Evolutionary conservation across 2,329 filamentous ascomycete genomes (phyloP).

Genomic region (Neonectria neomacrospora): DNA sequence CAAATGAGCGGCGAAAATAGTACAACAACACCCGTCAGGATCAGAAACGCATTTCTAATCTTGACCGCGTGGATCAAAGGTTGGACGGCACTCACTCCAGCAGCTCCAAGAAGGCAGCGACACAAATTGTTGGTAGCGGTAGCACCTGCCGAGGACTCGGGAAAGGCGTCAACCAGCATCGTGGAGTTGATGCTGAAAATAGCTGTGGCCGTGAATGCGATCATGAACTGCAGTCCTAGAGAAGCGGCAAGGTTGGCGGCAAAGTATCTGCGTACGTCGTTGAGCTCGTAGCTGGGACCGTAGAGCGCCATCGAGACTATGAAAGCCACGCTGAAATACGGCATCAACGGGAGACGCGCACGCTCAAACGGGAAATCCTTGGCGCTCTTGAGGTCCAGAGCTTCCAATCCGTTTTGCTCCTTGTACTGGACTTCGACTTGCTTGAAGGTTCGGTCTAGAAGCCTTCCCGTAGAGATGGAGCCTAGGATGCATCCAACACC

Average conservation of each 20-base stretch:
- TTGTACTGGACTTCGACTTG: constrained; percentile 43
- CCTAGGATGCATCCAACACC: constrained; percentile 46
- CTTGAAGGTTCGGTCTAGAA: constrained; percentile 54
- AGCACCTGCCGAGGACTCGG: constrained; percentile 44
- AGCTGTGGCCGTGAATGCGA: constrained; percentile 51
- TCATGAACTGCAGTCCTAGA: constrained; percentile 47
- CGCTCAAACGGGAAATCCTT: constrained; percentile 57
- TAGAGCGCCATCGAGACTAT: constrained; percentile 51
- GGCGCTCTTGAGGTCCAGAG: constrained; percentile 37
- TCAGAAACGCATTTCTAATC: constrained; percentile 13
- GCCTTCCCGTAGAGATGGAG: constrained; percentile 53
- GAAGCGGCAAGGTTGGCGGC: constrained; percentile 40
- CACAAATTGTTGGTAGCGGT: constrained; percentile 51
- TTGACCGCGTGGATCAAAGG: constrained; percentile 22
- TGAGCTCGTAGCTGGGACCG: constrained; percentile 36
- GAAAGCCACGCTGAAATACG: constrained; percentile 53
- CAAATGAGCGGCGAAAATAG: constrained; percentile 12
- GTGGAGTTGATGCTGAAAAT: constrained; percentile 51
- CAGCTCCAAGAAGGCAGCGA: constrained; percentile 45
- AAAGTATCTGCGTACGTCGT: constrained; percentile 22
- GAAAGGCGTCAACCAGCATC: constrained; percentile 48
- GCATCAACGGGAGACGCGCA: constrained; percentile 53
- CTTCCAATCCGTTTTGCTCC: constrained; percentile 30
- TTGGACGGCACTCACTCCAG: constrained; percentile 39
- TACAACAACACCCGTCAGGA: constrained; percentile 4